phyloP scores from a whole-genome alignment of 2,329 filamentous ascomycete genomes.

The Metarhizium robertsii region DNA sequence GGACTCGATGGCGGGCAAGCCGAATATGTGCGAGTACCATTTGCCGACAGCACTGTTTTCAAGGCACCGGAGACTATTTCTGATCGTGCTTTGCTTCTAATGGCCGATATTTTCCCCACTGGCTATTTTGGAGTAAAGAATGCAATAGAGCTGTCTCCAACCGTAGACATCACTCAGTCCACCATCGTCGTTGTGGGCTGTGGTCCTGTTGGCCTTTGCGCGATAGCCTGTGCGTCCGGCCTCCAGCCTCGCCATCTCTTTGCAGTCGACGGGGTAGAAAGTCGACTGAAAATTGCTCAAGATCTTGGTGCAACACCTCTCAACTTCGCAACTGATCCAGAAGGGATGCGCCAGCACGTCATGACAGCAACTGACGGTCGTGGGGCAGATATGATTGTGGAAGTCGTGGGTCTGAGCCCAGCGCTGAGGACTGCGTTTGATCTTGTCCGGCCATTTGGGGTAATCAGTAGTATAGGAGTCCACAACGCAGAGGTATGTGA shows the following conservation, averaged over 20 bases:
- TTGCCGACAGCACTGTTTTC: slow-evolving; percentile 72
- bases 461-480: slow-evolving; percentile 66
- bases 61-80: slow-evolving; percentile 59
- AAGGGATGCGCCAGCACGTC: slow-evolving; percentile 58
- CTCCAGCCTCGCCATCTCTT: slow-evolving; percentile 67
- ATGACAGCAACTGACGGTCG: slow-evolving; percentile 68
- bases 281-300: slow-evolving; percentile 63
- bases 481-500: slow-evolving; percentile 58
- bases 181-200: slow-evolving; percentile 77
- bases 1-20: slow-evolving; percentile 70
- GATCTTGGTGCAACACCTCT: slow-evolving; percentile 72
- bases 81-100: slow-evolving; percentile 68
- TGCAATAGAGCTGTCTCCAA: slow-evolving; percentile 54
- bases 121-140: slow-evolving; percentile 78
- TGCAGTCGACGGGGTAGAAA: slow-evolving; percentile 69
- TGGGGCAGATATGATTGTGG: slow-evolving; percentile 77
- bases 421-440: slow-evolving; percentile 65
- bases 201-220: slow-evolving; percentile 78
- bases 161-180: slow-evolving; percentile 31
- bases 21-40: slow-evolving; percentile 71
- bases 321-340: slow-evolving; percentile 58
- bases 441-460: slow-evolving; percentile 61
- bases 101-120: slow-evolving; percentile 89
- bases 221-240: slow-evolving; percentile 67
- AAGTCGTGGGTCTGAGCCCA: slow-evolving; percentile 63